These are phyloP conservation scores for Geranium brycei DNA, from an alignment of 345 rosid species.

Conservation along the genomic window DNA sequence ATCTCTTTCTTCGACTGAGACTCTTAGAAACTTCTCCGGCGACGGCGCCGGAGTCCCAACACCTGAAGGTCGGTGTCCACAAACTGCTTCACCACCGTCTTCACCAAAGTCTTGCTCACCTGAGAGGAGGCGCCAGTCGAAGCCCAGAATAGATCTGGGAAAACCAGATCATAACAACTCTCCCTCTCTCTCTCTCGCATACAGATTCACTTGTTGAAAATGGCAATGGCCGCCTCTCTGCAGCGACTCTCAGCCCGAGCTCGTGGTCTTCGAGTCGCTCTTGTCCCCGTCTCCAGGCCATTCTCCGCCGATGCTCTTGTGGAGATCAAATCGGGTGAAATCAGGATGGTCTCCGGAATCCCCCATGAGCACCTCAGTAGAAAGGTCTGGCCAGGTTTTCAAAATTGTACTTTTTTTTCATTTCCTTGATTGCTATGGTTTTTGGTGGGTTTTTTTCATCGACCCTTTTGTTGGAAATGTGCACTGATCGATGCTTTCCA, in stretches of 20 bases:
- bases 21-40: no score
- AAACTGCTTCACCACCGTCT: no score
- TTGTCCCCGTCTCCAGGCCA: conserved; percentile 26
- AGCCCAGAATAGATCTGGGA: no score
- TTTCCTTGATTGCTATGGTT: not conserved
- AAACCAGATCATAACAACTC: not conserved
- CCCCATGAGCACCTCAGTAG: conserved; percentile 76
- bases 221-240: conserved; percentile 45
- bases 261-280: conserved; percentile 17
- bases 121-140: no score
- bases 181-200: not conserved
- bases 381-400: conserved; percentile 23
- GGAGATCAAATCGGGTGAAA: conserved; percentile 66
- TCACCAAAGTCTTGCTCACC: no score
- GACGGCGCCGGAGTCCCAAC: no score
- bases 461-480: not conserved
- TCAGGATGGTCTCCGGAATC: conserved; percentile 82
- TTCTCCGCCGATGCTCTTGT: conserved; percentile 57
- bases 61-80: no score
- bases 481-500: not conserved
- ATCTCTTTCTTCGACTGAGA: no score
- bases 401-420: not conserved
- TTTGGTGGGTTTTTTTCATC: not conserved
- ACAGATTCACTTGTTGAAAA: conserved; percentile 8
- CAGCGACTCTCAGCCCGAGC: conserved; percentile 27